Conservation (phyloP, 257 asterid genomes). For the Solanum sparsipilum region DNA sequence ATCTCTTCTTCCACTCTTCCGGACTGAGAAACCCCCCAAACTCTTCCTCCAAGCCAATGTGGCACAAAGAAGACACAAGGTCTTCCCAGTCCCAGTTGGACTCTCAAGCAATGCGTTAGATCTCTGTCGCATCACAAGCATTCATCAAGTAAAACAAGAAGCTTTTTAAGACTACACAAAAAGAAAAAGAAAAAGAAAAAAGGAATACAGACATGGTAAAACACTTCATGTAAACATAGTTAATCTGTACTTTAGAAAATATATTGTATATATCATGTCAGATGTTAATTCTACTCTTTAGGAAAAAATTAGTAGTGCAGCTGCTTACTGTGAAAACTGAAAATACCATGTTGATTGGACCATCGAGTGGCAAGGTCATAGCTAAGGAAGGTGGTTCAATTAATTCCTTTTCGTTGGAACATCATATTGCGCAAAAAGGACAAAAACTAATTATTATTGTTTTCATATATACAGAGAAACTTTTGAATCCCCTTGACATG, state of each 20-base stretch:
- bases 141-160: not conserved
- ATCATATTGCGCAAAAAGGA: not conserved
- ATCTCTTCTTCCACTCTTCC: conserved; percentile 35
- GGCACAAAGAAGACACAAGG: conserved; percentile 89
- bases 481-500: not conserved
- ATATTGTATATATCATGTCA: not conserved
- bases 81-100: conserved; percentile 99
- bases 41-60: conserved; percentile 97
- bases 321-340: not conserved
- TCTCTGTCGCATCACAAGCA: conserved; percentile 34
- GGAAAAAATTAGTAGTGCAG: not conserved
- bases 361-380: not conserved
- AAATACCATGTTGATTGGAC: not conserved
- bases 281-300: not conserved
- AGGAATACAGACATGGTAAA: not conserved
- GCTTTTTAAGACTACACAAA: not conserved
- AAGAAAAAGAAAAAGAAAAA: too few relatives aligned
- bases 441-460: not conserved
- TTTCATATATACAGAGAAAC: not conserved
- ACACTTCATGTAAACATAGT: not conserved
- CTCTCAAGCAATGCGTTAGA: conserved; percentile 88
- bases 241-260: not conserved
- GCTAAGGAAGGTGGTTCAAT: not conserved
- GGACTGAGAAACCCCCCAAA: conserved; percentile 65
- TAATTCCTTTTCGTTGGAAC: not conserved